A percentile compares a stretch with the other conserved stretches of the same genome.
phyloP scores from a whole-genome alignment of 2,329 filamentous ascomycete species.

The Apiospora phragmitis region DNA sequence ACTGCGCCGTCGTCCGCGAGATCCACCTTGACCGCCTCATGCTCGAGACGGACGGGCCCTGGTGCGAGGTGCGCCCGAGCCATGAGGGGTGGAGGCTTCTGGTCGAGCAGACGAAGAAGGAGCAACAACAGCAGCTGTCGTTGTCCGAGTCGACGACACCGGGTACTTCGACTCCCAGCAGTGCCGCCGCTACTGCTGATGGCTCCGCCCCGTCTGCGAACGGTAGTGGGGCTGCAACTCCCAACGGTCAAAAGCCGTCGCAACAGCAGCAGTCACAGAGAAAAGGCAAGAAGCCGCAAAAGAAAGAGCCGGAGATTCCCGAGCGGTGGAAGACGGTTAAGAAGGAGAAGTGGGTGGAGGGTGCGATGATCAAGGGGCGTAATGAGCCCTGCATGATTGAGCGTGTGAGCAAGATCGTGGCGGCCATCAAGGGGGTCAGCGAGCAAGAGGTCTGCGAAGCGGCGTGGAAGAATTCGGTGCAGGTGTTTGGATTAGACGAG shows the following conservation, averaged over 20 bases:
- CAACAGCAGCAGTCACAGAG: slow-evolving; percentile 17
- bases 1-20: slow-evolving; percentile 78
- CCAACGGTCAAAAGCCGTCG: slow-evolving; percentile 15
- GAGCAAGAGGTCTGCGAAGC: slow-evolving; percentile 85
- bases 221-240: slow-evolving; percentile 16
- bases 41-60: slow-evolving; percentile 96
- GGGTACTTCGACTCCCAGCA: slow-evolving; percentile 11
- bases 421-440: slow-evolving; percentile 76
- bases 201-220: slow-evolving; percentile 11
- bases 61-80: slow-evolving; percentile 90
- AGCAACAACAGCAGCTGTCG: neutral
- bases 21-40: slow-evolving; percentile 80
- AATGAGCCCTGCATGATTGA: slow-evolving; percentile 91
- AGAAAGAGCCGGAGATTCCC: slow-evolving; percentile 66
- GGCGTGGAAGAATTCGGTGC: slow-evolving; percentile 78
- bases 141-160: neutral
- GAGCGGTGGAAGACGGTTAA: slow-evolving; percentile 81
- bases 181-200: slow-evolving; percentile 6
- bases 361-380: slow-evolving; percentile 87
- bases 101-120: slow-evolving; percentile 36
- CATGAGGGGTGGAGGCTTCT: slow-evolving; percentile 81
- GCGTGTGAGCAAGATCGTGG: slow-evolving; percentile 85
- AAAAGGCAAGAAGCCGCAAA: slow-evolving; percentile 45
- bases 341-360: slow-evolving; percentile 91
- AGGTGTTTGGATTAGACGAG: slow-evolving; percentile 74